Evolutionary conservation across 2,329 filamentous ascomycete genomes (phyloP), one percentile per base, ranked within the genome.

Genomic region (Botrytis paeoniae): DNA sequence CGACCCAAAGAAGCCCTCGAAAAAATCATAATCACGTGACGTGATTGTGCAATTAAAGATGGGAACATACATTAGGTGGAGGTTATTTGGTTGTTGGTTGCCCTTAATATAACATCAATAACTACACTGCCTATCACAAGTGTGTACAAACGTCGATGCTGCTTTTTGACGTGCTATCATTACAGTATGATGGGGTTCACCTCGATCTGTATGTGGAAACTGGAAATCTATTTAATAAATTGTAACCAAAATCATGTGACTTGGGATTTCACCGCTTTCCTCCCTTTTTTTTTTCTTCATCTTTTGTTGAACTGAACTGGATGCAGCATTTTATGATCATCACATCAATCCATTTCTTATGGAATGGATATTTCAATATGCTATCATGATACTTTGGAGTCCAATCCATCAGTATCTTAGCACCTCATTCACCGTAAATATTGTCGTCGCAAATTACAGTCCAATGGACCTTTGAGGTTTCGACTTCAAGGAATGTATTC

Each of bases 401-500:
- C 25, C 22, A 62, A n/a, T 25, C 4, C 35, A 51, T 32, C 22
- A 45, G 20, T 51, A 65, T 12, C 35, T 16, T 8, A 20, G 12
- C 3, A 65, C 29, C 22, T 14, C 29, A 6, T 32, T n/a, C 32
- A n/a, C 43, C 63, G 35, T 54, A 35, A 54, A 68, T 68, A 18
- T 57, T 41, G 48, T 54, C 20, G 32, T 39, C 32, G 32, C 64
- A 48, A 54, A 18, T 54, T 39, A 68, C 32, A 29, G 25, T 22
- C 35, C 18, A 64, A 37, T 20, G n/a, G 29, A 41, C 18, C 39
- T 64, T 32, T 7, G 8, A 66, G 25, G 16, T 22, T 12, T 41
- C 35, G 39, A 68, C 48, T 51, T 57, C 35, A 41, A 70, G 39
- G 68, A 70, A 70, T 70, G 39, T 45, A 37, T 43, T 41, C 68